Conservation (phyloP, 2,329 filamentous ascomycete species). For the Fusarium sp. region DNA sequence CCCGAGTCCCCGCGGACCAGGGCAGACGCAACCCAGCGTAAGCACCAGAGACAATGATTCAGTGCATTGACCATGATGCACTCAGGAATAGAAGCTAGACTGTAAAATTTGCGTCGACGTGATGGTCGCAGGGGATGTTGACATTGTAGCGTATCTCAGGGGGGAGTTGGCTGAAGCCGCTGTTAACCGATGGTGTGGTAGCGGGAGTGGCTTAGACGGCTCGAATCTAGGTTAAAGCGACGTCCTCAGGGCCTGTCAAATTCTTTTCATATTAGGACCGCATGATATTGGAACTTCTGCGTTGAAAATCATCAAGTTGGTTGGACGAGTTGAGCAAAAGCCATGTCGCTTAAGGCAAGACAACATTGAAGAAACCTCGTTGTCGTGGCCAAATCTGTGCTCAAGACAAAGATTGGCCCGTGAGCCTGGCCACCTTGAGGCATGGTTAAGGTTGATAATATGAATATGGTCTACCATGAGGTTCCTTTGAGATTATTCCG, state of each 20-base stretch:
- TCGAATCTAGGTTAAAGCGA: background rate
- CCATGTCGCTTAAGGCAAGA: background rate
- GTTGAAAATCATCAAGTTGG: background rate
- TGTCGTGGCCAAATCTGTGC: background rate
- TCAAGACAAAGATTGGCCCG: background rate
- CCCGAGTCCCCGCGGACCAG: background rate
- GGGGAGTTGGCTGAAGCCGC: background rate
- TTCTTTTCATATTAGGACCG: background rate
- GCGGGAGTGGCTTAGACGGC: background rate
- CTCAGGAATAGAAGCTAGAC: background rate
- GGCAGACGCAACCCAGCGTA: background rate
- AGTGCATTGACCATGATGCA: background rate
- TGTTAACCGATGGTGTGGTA: constrained; percentile 2
- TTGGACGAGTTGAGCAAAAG: background rate
- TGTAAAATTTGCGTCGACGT: background rate
- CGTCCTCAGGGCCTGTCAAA: background rate
- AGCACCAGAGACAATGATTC: background rate
- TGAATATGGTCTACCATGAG: background rate
- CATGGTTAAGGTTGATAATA: background rate
- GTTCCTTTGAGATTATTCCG: background rate
- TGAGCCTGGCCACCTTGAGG: background rate
- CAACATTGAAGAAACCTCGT: background rate
- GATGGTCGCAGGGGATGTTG: background rate
- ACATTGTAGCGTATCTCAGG: background rate
- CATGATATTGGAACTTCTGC: background rate